These are phyloP conservation scores for Hura crepitans DNA, from an alignment of 441 rosid genomes.

Conservation along the genomic window DNA sequence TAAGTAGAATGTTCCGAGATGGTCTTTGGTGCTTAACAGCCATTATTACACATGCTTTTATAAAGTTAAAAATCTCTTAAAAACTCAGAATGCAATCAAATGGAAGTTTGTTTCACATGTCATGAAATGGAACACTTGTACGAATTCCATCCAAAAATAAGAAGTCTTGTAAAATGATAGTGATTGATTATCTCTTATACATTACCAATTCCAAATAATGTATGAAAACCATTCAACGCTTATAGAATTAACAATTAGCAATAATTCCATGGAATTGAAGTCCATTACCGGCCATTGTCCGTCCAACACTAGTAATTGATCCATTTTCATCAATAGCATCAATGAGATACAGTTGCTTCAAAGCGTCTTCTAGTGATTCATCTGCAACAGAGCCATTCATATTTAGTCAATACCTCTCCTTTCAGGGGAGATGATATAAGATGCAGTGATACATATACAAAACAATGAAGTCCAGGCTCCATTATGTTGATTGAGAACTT, in stretches of 20 bases:
- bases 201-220: constrained; percentile 1
- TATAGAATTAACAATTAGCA: constrained; percentile 12
- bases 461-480: neutral
- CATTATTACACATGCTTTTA: too few species aligned
- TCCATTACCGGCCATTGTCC: constrained; percentile 79
- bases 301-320: constrained; percentile 72
- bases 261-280: constrained; percentile 21
- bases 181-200: neutral
- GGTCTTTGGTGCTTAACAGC: too few species aligned
- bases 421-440: neutral
- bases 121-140: too few species aligned
- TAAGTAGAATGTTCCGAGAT: too few species aligned
- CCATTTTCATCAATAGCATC: constrained; percentile 94
- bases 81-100: too few species aligned
- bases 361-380: constrained; percentile 82
- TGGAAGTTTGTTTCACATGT: too few species aligned
- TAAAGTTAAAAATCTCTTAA: too few species aligned
- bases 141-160: too few species aligned
- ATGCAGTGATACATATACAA: neutral
- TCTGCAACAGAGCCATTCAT: constrained; percentile 46
- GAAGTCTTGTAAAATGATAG: too few species aligned
- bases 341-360: constrained; percentile 83
- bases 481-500: neutral
- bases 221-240: neutral
- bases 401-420: constrained; percentile 25